These are phyloP conservation scores for Heliamphora pulchella DNA, from an alignment of 179 eudicot species.

Conservation along the genomic window DNA sequence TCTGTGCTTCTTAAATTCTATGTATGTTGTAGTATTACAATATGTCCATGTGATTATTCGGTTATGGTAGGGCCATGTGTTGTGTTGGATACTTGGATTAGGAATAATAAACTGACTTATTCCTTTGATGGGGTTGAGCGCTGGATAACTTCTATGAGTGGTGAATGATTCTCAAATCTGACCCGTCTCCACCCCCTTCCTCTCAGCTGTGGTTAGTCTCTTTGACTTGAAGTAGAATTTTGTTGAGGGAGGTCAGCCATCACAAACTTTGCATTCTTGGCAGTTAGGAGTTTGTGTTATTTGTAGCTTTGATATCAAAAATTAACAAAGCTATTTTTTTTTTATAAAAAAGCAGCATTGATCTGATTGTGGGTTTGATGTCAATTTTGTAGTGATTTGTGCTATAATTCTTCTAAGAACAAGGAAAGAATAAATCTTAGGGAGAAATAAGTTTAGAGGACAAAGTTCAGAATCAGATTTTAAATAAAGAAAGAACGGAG, in stretches of 20 bases:
- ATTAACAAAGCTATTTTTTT: not conserved
- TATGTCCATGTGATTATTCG: not conserved
- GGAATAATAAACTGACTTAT: not conserved
- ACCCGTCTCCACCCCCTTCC: not conserved
- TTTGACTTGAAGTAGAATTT: not conserved
- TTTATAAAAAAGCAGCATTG: too few species aligned
- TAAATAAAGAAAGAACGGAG: not conserved
- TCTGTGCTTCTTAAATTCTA: not conserved
- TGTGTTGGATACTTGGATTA: not conserved
- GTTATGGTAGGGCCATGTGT: too few species aligned
- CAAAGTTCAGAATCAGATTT: not conserved
- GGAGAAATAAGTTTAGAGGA: not conserved
- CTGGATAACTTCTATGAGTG: not conserved
- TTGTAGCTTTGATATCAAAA: not conserved
- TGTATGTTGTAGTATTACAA: not conserved
- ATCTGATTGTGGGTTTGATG: not conserved
- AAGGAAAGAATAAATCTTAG: not conserved
- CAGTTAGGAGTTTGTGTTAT: not conserved
- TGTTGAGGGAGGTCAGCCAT: not conserved
- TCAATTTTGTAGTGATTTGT: not conserved
- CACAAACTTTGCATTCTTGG: not conserved
- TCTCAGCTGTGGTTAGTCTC: not conserved
- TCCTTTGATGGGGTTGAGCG: not conserved
- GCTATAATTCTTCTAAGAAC: not conserved
- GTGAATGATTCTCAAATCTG: not conserved